Base-by-base conservation (phyloP, 169 alveolate species). In the Cryptosporidium felis region DNA sequence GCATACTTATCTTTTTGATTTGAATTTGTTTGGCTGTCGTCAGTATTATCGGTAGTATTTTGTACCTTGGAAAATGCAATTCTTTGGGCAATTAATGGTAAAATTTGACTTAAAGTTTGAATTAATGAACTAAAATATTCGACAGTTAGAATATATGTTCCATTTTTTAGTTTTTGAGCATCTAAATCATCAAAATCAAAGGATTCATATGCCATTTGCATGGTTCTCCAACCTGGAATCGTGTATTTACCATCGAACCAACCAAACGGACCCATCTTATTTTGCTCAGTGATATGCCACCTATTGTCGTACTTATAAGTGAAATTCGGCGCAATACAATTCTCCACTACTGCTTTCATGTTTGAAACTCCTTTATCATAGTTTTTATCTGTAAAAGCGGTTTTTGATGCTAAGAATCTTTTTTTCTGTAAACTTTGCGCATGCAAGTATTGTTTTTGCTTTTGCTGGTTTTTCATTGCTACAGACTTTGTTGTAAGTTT, bases 181-280 rank as follows among this genome's bases (percentile, higher is more conserved):
- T 74, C 74, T 9, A 74, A 74, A 6, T 14, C 14, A 32, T 74
- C 85, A 74, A 74, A 74, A 56, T 74, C 85, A 38, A 56, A 53
- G n/a, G 85, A 49, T 53, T 74, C 85, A 34, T 74, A 74, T 10
- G 67, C 47, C 67, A 56, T 74, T 56, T 74, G 74, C 67, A 74
- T 56, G 16, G 67, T 74, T 56, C 40, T 49, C 85, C 85, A 74
- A n/a, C 85, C 85, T 38, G 85, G 85, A n/a, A 74, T 74, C 14
- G 85, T 74, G 34, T 74, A 74, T 21, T 74, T 74, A 0, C 85
- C 85, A 16, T 74, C 85, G 26, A 74, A 74, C 85, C 85, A 74
- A 5, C 85, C 85, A 74, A 74, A 74, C 12, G 85, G 85, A 36
- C 85, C 85, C 59, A 74, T 38, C 18, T 74, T 74, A 28, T 74